Evolutionary conservation across 2,329 filamentous ascomycete species (phyloP).

Genomic region (Fusarium transvaalense): DNA sequence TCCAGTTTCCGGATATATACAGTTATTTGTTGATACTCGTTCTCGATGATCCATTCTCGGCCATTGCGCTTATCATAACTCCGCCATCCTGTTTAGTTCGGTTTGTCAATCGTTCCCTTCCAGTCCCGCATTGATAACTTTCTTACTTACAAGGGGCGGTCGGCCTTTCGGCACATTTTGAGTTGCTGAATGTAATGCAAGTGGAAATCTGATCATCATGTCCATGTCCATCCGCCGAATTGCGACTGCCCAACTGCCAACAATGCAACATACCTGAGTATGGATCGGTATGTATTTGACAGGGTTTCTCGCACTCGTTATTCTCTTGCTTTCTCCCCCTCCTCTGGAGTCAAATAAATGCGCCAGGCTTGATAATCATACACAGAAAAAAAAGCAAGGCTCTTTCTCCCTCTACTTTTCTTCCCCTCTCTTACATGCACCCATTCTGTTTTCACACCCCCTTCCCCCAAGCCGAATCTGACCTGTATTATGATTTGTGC

Average conservation of each 20-base stretch:
- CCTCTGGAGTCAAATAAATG: not conserved
- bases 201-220: not conserved
- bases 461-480: constrained; percentile 31
- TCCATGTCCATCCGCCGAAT: not conserved
- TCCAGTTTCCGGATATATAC: not conserved
- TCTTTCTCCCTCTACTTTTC: not conserved
- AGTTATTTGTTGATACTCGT: not conserved
- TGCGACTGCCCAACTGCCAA: not conserved
- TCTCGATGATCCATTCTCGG: constrained; percentile 29
- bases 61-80: constrained; percentile 32
- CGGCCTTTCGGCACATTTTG: constrained; percentile 9
- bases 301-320: not conserved
- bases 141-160: constrained; percentile 14
- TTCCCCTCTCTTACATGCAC: constrained; percentile 6
- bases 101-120: constrained; percentile 4
- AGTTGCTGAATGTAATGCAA: constrained; percentile 1
- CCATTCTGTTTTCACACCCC: constrained; percentile 22
- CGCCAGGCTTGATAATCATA: not conserved
- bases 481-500: constrained; percentile 19
- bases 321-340: not conserved
- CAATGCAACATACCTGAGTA: not conserved
- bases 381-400: constrained; percentile 19
- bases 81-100: constrained; percentile 12
- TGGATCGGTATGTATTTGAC: not conserved
- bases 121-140: constrained; percentile 33